A percentile compares a stretch with the other conserved stretches of the same genome.
Conservation (phyloP, 495 filamentous ascomycete species). For the Xylaria flabelliformis region DNA sequence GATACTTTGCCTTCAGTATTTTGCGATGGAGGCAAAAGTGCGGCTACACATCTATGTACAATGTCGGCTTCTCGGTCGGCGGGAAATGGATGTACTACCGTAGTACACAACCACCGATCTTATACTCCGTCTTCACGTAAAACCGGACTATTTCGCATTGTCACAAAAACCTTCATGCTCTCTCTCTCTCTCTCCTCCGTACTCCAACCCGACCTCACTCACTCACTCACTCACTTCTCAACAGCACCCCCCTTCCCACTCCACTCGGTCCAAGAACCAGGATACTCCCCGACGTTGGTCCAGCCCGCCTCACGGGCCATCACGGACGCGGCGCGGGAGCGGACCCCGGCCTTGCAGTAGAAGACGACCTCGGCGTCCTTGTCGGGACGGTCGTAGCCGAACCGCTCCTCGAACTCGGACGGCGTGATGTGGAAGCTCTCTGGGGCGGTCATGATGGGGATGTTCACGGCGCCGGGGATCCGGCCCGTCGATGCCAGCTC, state of each 20-base stretch:
- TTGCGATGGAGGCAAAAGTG: not conserved
- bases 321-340: conserved; percentile 79
- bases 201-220: not conserved
- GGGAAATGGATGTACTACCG: not conserved
- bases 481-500: conserved; percentile 72
- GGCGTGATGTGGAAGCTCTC: conserved; percentile 75
- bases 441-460: conserved; percentile 77
- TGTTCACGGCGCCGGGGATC: conserved; percentile 80
- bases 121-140: not conserved
- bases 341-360: conserved; percentile 91
- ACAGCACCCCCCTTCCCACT: conserved; percentile 67
- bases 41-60: not conserved
- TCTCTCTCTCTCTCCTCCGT: too few relatives aligned
- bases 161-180: too few relatives aligned
- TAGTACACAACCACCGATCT: not conserved
- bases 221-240: conserved; percentile 51
- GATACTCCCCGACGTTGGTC: conserved; percentile 76
- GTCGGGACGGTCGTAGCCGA: conserved; percentile 69
- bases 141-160: too few relatives aligned
- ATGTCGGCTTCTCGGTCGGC: not conserved
- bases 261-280: conserved; percentile 93
- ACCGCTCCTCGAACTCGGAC: conserved; percentile 79
- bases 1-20: not conserved
- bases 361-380: conserved; percentile 71
- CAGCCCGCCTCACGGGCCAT: conserved; percentile 81